These are phyloP conservation scores for Taxillus chinensis DNA, from an alignment of 164 flowering plant species.

Conservation along the genomic window DNA sequence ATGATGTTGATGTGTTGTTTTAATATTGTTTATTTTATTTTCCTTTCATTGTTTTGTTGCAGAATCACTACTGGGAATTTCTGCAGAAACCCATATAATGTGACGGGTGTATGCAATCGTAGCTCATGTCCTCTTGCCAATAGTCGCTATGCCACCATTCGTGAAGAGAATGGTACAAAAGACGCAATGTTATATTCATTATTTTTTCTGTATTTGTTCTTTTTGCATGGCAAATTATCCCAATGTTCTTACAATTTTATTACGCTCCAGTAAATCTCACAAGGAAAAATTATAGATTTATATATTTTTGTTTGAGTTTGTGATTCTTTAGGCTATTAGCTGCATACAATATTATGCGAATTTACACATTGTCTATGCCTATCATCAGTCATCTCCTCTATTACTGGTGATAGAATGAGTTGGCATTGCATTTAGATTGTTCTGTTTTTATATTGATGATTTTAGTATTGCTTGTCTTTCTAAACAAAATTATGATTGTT, in stretches of 20 bases:
- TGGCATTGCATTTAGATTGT: too few species aligned
- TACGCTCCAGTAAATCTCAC: too few species aligned
- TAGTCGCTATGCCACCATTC: constrained; percentile 89
- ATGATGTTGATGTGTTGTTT: neutral
- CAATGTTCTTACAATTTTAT: neutral
- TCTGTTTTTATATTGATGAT: too few species aligned
- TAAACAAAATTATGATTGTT: too few species aligned
- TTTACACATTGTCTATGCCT: too few species aligned
- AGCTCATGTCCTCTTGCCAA: constrained; percentile 97
- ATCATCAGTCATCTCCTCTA: too few species aligned
- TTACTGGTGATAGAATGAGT: too few species aligned
- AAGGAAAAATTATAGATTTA: too few species aligned
- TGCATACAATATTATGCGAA: too few species aligned
- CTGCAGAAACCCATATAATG: constrained; percentile 82
- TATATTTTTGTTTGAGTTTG: too few species aligned
- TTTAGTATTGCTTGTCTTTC: too few species aligned
- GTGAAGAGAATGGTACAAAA: constrained; percentile 48
- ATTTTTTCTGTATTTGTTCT: neutral
- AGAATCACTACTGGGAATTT: constrained; percentile 70
- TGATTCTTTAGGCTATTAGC: too few species aligned
- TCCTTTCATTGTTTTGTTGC: constrained; percentile 9
- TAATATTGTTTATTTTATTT: neutral
- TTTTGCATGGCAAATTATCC: neutral
- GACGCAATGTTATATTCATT: neutral
- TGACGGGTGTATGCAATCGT: constrained; percentile 85